Evolutionary conservation across 2,329 filamentous ascomycete species (phyloP).

Genomic region (Myriosclerotinia scirpicola): DNA sequence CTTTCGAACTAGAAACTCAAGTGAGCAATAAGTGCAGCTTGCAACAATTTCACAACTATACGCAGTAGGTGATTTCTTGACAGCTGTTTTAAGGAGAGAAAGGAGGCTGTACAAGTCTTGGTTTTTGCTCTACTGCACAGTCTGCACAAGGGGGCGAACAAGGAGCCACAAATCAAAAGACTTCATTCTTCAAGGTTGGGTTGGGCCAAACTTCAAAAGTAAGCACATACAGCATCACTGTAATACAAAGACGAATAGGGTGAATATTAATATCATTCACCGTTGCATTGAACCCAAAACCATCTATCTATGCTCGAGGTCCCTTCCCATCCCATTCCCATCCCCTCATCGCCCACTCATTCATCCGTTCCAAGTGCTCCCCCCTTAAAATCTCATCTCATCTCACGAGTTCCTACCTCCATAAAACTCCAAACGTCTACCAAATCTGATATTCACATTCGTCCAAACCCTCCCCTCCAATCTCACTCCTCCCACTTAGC

Average conservation of each 20-base stretch:
- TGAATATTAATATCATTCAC: neutral
- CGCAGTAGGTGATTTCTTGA: neutral
- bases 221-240: constrained; percentile 12
- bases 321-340: neutral
- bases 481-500: neutral
- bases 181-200: constrained; percentile 6
- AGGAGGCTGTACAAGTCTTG: constrained; percentile 12
- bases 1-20: neutral
- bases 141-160: neutral
- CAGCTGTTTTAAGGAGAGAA: neutral
- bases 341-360: neutral
- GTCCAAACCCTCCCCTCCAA: neutral
- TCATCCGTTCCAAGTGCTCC: neutral
- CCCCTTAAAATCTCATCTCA: neutral
- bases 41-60: neutral
- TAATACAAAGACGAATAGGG: constrained; percentile 2
- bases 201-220: constrained; percentile 9
- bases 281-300: constrained; percentile 15
- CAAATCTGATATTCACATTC: neutral
- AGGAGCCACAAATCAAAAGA: constrained; percentile 15
- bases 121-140: neutral
- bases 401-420: neutral
- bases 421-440: neutral
- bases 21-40: neutral
- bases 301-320: neutral